Evolutionary conservation across 192 early-diverging fungal genomes (phyloP), one percentile per base, ranked within the genome.

Genomic region (Phlyctochytrium bullatum): DNA sequence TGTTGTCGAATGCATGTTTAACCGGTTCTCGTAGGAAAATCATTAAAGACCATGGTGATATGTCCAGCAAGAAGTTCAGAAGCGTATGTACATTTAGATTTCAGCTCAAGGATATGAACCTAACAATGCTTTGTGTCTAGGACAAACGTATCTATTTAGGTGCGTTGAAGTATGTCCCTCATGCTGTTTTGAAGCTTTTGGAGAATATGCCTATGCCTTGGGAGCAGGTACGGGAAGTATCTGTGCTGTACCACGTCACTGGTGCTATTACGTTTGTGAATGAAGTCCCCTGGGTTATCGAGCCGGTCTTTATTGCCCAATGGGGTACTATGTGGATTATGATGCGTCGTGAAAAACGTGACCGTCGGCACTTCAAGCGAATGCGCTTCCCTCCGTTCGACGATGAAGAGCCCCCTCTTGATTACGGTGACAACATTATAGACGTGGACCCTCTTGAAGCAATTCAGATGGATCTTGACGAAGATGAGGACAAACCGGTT

Each of bases 121-220:
- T n/a, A n/a, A n/a, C n/a, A n/a, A n/a, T n/a, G n/a, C 40, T 47
- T 47, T 47, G 6, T 6, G 10, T 14, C 6, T 47, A 47, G 40
- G 97, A 99, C 83, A 98, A 98, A 75, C 92, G 97, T 62, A 92
- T 98, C 34, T 99, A 98, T 72, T 84, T 99, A 47, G 97, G 97
- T 35, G 97, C 97, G 16, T 84, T 99, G 28, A 99, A 99, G 77
- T 98, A 98, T 76, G 89, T 99, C 17, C 97, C 97, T 1, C 97
- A 99, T 68, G 96, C 97, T 1, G 95, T 99, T 32, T 76, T 99
- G 27, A 99, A 99, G 76, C 84, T 99, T 65, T 73, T 99, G 67
- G 95, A 99, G 73, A 98, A 97, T 71, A 99, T 99, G 94, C 97
- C 94, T n/a, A 97, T 98, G 97, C 97, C 97, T 0, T 98, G 97